These are phyloP conservation scores for Nakazawaea siamensis DNA, from an alignment of 805 yeast genomes.

Conservation along the genomic window DNA sequence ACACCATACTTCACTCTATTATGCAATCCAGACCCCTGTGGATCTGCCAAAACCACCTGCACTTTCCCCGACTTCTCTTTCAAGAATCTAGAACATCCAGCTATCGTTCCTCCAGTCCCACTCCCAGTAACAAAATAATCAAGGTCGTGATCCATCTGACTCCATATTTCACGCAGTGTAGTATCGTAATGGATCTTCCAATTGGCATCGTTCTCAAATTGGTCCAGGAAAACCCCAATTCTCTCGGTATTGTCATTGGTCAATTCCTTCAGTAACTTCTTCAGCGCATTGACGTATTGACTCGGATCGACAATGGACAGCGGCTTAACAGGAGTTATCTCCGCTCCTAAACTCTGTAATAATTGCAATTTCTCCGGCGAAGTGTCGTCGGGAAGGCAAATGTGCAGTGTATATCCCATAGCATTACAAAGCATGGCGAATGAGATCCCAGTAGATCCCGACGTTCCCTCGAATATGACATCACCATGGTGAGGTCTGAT, in stretches of 20 bases:
- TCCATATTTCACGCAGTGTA: constrained; percentile 91
- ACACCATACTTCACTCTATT: constrained; percentile 85
- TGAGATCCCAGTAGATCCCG: constrained; percentile 95
- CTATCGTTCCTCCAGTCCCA: constrained; percentile 95
- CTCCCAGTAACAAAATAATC: constrained; percentile 86
- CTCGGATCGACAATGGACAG: constrained; percentile 91
- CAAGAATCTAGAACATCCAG: constrained; percentile 80
- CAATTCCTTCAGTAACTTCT: constrained; percentile 49
- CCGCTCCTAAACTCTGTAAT: constrained; percentile 70
- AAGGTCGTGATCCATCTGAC: constrained; percentile 55
- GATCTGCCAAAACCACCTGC: constrained; percentile 74
- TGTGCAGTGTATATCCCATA: constrained; percentile 82
- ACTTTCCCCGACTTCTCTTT: constrained; percentile 37
- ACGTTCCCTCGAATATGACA: constrained; percentile 86
- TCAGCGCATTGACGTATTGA: constrained; percentile 88
- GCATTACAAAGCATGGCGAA: constrained; percentile 87
- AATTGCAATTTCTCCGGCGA: constrained; percentile 73
- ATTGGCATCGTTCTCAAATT: constrained; percentile 87
- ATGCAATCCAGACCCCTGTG: constrained; percentile 90
- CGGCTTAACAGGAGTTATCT: constrained; percentile 78
- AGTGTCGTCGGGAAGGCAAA: constrained; percentile 93
- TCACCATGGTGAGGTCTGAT: constrained; percentile 58
- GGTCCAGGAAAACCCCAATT: constrained; percentile 85
- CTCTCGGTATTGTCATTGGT: constrained; percentile 30
- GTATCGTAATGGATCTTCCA: constrained; percentile 78